Percentiles rank a stretch among this genome's conserved stretches.
Evolutionary conservation across 306 rosid species (phyloP).

Genomic region (Cucurbita argyrosperma): DNA sequence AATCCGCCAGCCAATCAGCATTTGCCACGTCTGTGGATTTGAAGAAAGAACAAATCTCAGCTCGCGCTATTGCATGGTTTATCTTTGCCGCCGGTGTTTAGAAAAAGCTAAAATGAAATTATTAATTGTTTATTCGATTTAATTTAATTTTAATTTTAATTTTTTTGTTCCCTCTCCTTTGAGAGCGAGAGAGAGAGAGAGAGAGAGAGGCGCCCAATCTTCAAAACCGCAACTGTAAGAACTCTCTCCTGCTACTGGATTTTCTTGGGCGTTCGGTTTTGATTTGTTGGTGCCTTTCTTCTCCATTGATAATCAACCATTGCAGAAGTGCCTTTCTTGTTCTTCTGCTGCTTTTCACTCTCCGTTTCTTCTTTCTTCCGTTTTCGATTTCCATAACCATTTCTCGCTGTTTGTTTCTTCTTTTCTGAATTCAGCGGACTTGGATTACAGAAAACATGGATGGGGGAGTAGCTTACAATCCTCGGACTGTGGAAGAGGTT

Average conservation of each 20-base stretch:
- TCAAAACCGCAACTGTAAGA: neutral
- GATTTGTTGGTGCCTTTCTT: neutral
- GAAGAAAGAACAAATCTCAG: neutral
- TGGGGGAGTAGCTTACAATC: constrained; percentile 25
- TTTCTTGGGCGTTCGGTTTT: neutral
- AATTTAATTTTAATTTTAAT: neutral
- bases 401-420: neutral
- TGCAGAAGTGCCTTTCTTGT: neutral
- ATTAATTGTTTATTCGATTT: neutral
- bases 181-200: neutral
- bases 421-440: constrained; percentile 1
- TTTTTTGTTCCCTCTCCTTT: neutral
- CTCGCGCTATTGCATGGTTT: neutral
- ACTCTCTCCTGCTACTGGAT: neutral
- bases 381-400: neutral
- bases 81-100: neutral
- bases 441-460: constrained; percentile 23
- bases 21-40: neutral
- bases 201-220: neutral
- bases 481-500: constrained; percentile 50
- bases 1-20: neutral
- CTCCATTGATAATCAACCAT: neutral
- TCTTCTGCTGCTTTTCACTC: neutral
- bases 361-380: neutral
- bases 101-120: neutral